Evolutionary conservation across 352 stramenopile genomes (phyloP), one percentile per base, ranked within the genome.

Genomic region (Halophytophthora polymorphica): DNA sequence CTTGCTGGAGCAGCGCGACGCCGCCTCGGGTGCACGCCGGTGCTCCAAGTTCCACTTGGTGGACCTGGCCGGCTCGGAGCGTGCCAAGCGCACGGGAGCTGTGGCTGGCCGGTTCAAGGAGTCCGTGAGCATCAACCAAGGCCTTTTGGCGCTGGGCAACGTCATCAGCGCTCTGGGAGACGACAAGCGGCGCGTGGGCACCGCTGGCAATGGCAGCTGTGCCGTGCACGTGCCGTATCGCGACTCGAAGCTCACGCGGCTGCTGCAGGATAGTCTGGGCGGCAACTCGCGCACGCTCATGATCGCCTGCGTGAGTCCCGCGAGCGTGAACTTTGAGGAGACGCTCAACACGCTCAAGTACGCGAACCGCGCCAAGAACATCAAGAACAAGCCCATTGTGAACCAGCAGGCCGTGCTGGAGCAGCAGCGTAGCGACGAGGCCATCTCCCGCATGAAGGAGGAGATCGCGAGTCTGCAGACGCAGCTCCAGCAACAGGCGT

Each of bases 281-380:
- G 89, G 87, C 8, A 97, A 97, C 50, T 81, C 83, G 3, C 93
- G 93, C 55, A 97, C 87, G 6, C 66, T 96, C 10, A 96, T 97
- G 89, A 96, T 97, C 39, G 86, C 84, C 3, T 96, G 81, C 45
- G 83, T 92, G 38, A 93, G 74, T 17, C 82, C 79, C 6, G 81
- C 77, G 25, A 76, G 69, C 3, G 58, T 90, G 37, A 96, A 95
- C 46, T 90, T 95, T 54, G 82, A 93, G 58, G 98, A 99, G 77
- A 99, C 96, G 3, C 68, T 99, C 3, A 98, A 96, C 38, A 99
- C 97, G 42, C 80, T 99, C 15, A 94, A 98, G 55, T 99, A 99
- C 66, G 96, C 96, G 3, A 98, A 98, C 60, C 90, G 97, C 14
- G 97, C 98, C 34, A 99, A 99, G 75, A 99, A 99, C 59, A 99